Conservation (phyloP, 1,284 basidiomycete genomes). For the Apiotrichum gamsii region DNA sequence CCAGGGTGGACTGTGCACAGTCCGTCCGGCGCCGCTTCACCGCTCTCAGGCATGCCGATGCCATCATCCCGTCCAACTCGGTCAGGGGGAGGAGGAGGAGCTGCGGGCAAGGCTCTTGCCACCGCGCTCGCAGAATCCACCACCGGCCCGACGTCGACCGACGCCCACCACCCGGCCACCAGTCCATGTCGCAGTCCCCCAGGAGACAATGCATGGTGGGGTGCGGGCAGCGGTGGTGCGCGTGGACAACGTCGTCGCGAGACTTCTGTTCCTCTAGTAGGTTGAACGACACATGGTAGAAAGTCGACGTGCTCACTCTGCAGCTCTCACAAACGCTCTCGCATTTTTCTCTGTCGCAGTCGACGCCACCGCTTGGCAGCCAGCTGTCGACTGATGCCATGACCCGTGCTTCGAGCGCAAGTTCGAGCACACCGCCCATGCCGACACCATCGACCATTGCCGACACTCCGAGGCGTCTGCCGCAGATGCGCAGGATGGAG, state of each 20-base stretch:
- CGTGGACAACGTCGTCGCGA: slow-evolving; percentile 24
- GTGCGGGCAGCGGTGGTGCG: not conserved
- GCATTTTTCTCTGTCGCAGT: slow-evolving; percentile 33
- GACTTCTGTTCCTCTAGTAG: slow-evolving; percentile 39
- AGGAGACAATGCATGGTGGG: not conserved
- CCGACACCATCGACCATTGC: slow-evolving; percentile 5
- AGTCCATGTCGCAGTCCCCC: slow-evolving; percentile 11
- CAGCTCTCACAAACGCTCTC: slow-evolving; percentile 39
- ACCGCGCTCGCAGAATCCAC: too few species aligned
- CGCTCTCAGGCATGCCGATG: too few species aligned
- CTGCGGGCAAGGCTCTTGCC: too few species aligned
- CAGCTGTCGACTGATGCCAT: slow-evolving; percentile 6
- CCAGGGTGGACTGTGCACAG: too few species aligned
- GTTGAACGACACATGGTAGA: slow-evolving; percentile 7
- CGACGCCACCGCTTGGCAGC: slow-evolving; percentile 14
- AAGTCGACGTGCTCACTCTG: not conserved
- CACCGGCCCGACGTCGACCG: too few species aligned
- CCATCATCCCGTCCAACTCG: too few species aligned
- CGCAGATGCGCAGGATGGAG: slow-evolving; percentile 1
- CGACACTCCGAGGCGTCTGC: slow-evolving; percentile 9
- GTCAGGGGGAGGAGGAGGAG: too few species aligned
- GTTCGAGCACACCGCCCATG: slow-evolving; percentile 11
- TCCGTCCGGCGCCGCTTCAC: too few species aligned
- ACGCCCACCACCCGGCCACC: slow-evolving; percentile 10
- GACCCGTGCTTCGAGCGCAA: slow-evolving; percentile 6